Base-by-base conservation (phyloP, 83 land plant species). In the Diphasiastrum complanatum region DNA sequence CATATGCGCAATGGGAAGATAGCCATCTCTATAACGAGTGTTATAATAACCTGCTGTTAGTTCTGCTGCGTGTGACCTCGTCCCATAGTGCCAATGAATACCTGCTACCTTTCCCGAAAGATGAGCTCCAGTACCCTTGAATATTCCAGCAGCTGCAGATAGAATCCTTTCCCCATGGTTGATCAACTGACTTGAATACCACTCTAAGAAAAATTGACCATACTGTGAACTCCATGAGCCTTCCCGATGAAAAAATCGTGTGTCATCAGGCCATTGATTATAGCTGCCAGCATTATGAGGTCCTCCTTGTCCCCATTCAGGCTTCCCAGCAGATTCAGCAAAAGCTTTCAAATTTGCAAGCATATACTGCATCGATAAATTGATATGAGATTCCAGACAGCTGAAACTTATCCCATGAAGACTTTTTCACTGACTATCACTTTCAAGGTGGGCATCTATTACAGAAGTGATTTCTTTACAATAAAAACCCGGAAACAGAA, bases 191-290 rank as follows among this genome's bases (percentile, higher is more conserved):
- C 74, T 74, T 14, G 90, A 85, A 62, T 85, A 85, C 90, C 90
- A 85, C 20, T 51, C 33, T 30, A 85, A 84, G 75, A 85, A 85
- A 73, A 85, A 85, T 52, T 79, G 82, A 40, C 90, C 90, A 36
- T 83, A 85, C 0, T 40, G 24, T 28, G 58, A 24, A 46, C 49
- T 65, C 91, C 91, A 86, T 14, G 83, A 85, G 24, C 81, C 81
- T 30, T 86, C 91, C 22, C 67, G 54, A 5, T 65, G 33, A 78
- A 86, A 86, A 50, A 86, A 86, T 2, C 47, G 19, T 4, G 81
- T 75, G 60, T 86, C 87, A 57, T 86, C 91, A 6, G 91, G 91
- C 91, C 91, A 86, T 61, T 78, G 85, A 64, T 86, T 83, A 68
- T 86, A 86, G 47, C 73, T 51, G 0, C 87, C 91, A 10, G 87